These are phyloP conservation scores for Aspergillus piperis DNA, from an alignment of 2,329 filamentous ascomycete genomes.

Conservation along the genomic window DNA sequence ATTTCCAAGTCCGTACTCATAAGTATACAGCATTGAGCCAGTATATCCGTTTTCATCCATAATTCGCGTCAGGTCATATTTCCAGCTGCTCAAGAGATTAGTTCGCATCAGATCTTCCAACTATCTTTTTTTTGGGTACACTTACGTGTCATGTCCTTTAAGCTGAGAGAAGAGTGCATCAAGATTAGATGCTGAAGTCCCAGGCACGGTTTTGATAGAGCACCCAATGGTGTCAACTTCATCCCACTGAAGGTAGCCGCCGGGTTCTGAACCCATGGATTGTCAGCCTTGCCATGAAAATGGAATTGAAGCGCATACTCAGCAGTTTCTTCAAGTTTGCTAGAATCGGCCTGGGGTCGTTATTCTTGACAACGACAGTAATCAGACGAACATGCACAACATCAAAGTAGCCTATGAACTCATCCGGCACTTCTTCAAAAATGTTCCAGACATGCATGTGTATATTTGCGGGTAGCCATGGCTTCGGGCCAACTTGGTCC, in stretches of 20 bases:
- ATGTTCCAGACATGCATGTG: not conserved
- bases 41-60: constrained; percentile 1
- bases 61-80: not conserved
- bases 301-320: not conserved
- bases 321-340: not conserved
- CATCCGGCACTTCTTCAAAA: not conserved
- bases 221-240: not conserved
- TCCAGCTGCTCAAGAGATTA: not conserved
- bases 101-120: not conserved
- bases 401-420: too few relatives aligned
- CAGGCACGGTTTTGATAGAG: not conserved
- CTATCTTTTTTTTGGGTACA: not conserved
- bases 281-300: not conserved
- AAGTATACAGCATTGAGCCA: constrained; percentile 2
- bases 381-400: too few relatives aligned
- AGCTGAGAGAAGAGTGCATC: not conserved
- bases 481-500: not conserved
- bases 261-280: not conserved
- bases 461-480: not conserved
- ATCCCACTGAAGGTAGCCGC: not conserved
- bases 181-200: not conserved
- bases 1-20: constrained; percentile 2
- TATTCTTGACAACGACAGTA: too few relatives aligned
- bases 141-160: not conserved
- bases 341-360: not conserved